Evolutionary conservation across 2,329 filamentous ascomycete genomes (phyloP).

Genomic region (Colletotrichum noveboracense): DNA sequence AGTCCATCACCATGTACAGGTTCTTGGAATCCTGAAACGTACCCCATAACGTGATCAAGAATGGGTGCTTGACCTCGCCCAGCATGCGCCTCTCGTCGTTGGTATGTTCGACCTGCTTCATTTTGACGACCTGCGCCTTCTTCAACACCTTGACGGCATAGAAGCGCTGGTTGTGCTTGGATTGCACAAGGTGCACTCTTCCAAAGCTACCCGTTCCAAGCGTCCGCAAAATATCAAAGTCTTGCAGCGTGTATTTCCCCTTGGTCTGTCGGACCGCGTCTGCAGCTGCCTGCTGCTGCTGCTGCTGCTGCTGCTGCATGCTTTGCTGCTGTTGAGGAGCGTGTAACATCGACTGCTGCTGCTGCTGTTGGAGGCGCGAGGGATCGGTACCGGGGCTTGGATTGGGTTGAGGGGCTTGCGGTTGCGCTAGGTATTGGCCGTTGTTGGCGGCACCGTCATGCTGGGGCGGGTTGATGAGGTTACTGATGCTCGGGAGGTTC

Average conservation of each 20-base stretch:
- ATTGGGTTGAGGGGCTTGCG: constrained; percentile 31
- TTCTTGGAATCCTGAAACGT: constrained; percentile 97
- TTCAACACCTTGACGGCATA: constrained; percentile 99
- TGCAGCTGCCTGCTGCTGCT: constrained; percentile 31
- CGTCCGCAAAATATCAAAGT: constrained; percentile 90
- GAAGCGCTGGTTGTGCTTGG: constrained; percentile 96
- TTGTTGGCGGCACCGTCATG: constrained; percentile 37
- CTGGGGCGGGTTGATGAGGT: constrained; percentile 75
- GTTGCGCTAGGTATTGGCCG: constrained; percentile 26
- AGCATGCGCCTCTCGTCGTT: constrained; percentile 98
- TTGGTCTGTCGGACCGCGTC: constrained; percentile 72
- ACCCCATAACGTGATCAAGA: constrained; percentile 96
- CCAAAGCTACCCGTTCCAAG: constrained; percentile 97
- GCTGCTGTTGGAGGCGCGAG: constrained; percentile 41
- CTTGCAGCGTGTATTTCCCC: constrained; percentile 92
- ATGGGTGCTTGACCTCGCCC: constrained; percentile 95
- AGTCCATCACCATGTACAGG: constrained; percentile 99
- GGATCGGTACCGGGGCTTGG: constrained; percentile 43
- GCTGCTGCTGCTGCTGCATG: constrained; percentile 21
- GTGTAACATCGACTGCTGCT: constrained; percentile 34
- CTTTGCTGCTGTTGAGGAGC: constrained; percentile 22
- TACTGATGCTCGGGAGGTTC: constrained; percentile 81
- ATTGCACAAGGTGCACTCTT: constrained; percentile 94
- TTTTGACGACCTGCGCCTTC: constrained; percentile 98
- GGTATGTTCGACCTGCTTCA: constrained; percentile 99